phyloP scores from a whole-genome alignment of 2,329 filamentous ascomycete species.

The Venturia nashicola region DNA sequence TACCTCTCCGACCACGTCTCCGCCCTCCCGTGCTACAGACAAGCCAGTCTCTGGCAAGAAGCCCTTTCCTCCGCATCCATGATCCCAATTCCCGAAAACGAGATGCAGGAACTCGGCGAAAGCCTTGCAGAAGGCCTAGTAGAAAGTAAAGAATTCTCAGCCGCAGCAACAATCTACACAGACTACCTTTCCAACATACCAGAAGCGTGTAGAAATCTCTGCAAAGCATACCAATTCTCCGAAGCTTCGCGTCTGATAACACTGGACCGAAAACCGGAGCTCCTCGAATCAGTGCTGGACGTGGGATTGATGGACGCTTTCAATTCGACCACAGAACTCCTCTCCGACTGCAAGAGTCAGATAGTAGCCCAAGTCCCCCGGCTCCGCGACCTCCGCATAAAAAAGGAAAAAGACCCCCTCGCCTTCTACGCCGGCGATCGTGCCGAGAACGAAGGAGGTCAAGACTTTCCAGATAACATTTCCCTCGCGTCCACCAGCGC shows the following conservation, averaged over 20 bases:
- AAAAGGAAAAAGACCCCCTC: conserved; percentile 73
- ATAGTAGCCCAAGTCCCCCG: conserved; percentile 75
- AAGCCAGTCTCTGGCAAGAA: conserved; percentile 83
- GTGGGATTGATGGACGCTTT: conserved; percentile 68
- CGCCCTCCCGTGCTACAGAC: conserved; percentile 73
- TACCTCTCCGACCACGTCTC: conserved; percentile 62
- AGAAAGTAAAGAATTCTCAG: conserved; percentile 72
- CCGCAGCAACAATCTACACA: conserved; percentile 66
- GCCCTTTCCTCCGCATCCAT: conserved; percentile 69
- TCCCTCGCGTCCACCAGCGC: conserved; percentile 79
- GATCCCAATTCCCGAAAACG: conserved; percentile 46
- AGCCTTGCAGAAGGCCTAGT: conserved; percentile 65
- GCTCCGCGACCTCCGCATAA: conserved; percentile 66
- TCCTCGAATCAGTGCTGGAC: conserved; percentile 62
- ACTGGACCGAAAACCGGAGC: conserved; percentile 44
- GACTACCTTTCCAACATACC: conserved; percentile 69
- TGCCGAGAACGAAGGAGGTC: conserved; percentile 30
- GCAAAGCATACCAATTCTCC: conserved; percentile 76
- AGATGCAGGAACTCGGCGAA: conserved; percentile 56
- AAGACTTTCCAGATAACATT: conserved; percentile 79
- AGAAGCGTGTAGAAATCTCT: conserved; percentile 62
- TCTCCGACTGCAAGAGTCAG: conserved; percentile 85
- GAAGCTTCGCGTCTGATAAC: conserved; percentile 74
- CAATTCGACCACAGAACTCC: conserved; percentile 72
- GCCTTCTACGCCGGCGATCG: conserved; percentile 73